Conservation (phyloP, 2,329 filamentous ascomycete species). For the Colletotrichum simmondsii region DNA sequence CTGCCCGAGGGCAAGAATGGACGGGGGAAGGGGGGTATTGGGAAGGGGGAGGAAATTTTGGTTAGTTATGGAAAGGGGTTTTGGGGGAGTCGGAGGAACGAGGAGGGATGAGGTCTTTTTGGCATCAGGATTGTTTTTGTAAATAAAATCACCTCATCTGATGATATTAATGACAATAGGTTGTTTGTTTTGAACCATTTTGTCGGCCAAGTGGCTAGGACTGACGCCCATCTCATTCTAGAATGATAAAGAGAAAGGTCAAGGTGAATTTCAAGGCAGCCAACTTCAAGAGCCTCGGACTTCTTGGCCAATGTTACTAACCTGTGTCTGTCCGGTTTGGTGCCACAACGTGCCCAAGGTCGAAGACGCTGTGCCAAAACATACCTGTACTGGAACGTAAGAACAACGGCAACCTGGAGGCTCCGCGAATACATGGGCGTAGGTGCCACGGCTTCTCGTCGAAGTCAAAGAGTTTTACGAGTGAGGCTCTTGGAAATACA, state of each 20-base stretch:
- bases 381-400: too few relatives aligned
- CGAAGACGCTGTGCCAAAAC: background rate
- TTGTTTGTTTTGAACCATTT: background rate
- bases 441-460: too few relatives aligned
- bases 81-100: conserved; percentile 53
- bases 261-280: background rate
- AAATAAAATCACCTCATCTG: too few relatives aligned
- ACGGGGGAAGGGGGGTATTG: conserved; percentile 53
- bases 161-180: background rate
- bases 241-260: background rate
- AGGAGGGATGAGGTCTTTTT: background rate
- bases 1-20: conserved; percentile 53
- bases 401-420: too few relatives aligned
- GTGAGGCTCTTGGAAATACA: background rate
- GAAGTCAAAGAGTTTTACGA: too few relatives aligned
- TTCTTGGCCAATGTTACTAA: background rate
- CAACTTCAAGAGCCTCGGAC: background rate
- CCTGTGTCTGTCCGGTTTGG: background rate
- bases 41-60: conserved; percentile 71
- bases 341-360: background rate
- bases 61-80: conserved; percentile 77
- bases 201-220: background rate
- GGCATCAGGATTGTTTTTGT: background rate
- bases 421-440: too few relatives aligned
- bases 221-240: background rate